Conservation (phyloP, 495 filamentous ascomycete species). For the Penicillium bialowiezense region DNA sequence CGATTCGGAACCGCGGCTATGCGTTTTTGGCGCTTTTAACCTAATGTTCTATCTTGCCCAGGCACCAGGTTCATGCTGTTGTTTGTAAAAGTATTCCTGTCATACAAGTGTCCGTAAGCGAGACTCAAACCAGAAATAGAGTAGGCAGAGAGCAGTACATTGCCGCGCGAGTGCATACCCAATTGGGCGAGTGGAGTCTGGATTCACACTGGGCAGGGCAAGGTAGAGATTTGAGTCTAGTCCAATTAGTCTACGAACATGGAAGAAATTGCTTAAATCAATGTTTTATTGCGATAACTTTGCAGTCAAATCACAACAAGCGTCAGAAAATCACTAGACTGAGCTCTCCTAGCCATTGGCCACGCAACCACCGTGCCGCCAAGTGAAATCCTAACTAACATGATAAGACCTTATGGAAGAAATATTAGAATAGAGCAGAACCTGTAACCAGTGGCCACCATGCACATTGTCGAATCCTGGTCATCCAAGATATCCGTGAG, state of each 20-base stretch:
- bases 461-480: neutral
- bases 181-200: conserved; percentile 6
- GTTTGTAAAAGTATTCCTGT: neutral
- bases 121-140: too few species aligned
- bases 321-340: neutral
- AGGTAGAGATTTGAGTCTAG: too few species aligned
- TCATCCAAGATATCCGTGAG: neutral
- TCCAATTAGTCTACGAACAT: too few species aligned
- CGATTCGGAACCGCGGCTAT: neutral
- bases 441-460: neutral
- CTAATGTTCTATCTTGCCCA: neutral
- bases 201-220: too few species aligned
- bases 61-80: neutral
- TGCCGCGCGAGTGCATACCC: conserved; percentile 43
- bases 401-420: neutral
- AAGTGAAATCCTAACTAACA: neutral
- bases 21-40: neutral
- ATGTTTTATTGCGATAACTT: neutral
- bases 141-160: too few species aligned
- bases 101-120: too few species aligned
- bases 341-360: conserved; percentile 1
- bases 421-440: neutral
- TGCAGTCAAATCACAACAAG: neutral
- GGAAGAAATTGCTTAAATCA: neutral
- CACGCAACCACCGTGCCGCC: neutral